Conservation (phyloP, 345 rosid species). For the Toxicodendron radicans region DNA sequence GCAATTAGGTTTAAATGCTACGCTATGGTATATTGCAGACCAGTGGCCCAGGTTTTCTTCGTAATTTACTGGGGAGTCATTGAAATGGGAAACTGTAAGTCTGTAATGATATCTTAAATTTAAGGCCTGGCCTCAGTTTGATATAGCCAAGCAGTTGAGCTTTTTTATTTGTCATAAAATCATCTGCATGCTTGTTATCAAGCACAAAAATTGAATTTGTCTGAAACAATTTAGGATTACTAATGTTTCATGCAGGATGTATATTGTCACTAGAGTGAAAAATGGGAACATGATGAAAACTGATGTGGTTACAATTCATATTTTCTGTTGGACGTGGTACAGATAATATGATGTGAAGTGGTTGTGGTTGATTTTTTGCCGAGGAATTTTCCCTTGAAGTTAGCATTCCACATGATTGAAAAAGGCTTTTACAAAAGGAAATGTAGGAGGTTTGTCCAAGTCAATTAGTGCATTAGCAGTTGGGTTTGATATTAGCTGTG, state of each 20-base stretch:
- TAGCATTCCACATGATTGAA: neutral
- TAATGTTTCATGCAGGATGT: neutral
- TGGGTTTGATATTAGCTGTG: neutral
- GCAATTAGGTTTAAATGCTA: neutral
- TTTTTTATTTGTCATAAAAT: neutral
- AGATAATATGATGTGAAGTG: neutral
- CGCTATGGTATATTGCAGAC: neutral
- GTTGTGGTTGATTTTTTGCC: neutral
- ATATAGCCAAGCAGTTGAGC: constrained; percentile 6
- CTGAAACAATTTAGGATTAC: neutral
- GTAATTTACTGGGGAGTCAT: neutral
- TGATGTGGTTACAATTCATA: neutral
- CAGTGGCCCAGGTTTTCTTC: neutral
- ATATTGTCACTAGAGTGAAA: neutral
- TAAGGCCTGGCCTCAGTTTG: neutral
- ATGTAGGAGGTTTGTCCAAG: neutral
- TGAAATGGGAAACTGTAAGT: neutral
- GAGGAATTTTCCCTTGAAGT: neutral
- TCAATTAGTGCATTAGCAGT: neutral
- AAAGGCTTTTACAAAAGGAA: neutral
- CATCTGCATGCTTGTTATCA: neutral
- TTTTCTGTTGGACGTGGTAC: neutral
- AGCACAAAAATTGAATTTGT: neutral
- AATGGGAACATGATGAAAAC: neutral
- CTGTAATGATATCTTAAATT: neutral